A percentile compares a stretch with the other conserved stretches of the same genome.
Evolutionary conservation across 306 rosid species (phyloP).

Genomic region (Cicer pinnatifidum): DNA sequence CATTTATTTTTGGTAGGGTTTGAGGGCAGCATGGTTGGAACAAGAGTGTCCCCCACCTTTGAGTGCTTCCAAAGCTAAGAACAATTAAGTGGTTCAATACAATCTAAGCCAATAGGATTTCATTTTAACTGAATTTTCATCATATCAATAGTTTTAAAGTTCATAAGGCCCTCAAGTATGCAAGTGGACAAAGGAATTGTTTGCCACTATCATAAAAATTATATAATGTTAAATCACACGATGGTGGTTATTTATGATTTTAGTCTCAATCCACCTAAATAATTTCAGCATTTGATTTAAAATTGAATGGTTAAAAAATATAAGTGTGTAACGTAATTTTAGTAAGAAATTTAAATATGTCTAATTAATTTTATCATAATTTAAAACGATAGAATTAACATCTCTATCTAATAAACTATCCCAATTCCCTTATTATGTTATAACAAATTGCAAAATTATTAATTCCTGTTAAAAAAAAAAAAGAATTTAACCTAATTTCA

Average conservation of each 20-base stretch:
- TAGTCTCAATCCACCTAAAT: no score
- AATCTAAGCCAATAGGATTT: slow-evolving; percentile 48
- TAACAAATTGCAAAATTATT: not conserved
- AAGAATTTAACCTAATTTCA: no score
- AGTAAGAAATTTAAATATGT: no score
- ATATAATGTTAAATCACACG: not conserved
- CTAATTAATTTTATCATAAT: no score
- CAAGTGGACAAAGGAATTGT: slow-evolving; percentile 39
- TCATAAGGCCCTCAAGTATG: slow-evolving; percentile 40
- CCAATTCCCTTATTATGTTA: not conserved
- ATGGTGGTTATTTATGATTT: not conserved
- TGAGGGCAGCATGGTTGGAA: slow-evolving; percentile 53
- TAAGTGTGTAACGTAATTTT: no score
- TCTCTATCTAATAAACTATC: not conserved
- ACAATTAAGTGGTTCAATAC: slow-evolving; percentile 52
- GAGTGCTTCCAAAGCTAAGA: slow-evolving; percentile 46
- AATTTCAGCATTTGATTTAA: no score
- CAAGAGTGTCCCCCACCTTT: slow-evolving; percentile 61
- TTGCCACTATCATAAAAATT: not conserved
- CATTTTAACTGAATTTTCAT: slow-evolving; percentile 43
- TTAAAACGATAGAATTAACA: slow-evolving; percentile 22
- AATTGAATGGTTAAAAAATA: no score
- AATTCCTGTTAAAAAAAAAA: not conserved
- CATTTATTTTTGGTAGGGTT: slow-evolving; percentile 46
- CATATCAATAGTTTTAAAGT: slow-evolving; percentile 44